Evolutionary conservation across 345 rosid species (phyloP).

Genomic region (Eucalyptus coolabah): DNA sequence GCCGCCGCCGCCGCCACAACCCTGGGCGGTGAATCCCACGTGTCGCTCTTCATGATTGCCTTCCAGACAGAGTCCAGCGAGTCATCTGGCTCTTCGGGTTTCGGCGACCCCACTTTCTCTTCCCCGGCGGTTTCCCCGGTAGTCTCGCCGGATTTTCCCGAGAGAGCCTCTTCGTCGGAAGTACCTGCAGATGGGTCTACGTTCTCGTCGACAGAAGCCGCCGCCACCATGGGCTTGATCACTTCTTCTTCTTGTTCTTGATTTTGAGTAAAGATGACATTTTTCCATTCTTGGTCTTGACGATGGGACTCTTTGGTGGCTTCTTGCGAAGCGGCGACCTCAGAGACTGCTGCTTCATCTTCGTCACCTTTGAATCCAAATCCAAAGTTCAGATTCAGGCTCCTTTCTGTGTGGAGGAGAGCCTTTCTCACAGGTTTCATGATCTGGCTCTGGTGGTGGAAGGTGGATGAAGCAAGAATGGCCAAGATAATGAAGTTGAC

Average conservation of each 20-base stretch:
- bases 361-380: background rate
- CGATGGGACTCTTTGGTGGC: background rate
- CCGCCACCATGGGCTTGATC: background rate
- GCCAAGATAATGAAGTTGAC: slow-evolving; percentile 33
- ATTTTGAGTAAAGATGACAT: background rate
- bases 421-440: background rate
- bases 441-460: background rate
- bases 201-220: background rate
- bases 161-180: background rate
- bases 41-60: slow-evolving; percentile 29
- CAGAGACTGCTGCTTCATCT: background rate
- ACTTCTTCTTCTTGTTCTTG: background rate
- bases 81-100: background rate
- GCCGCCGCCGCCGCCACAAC: background rate
- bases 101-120: background rate
- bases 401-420: background rate
- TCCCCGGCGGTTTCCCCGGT: background rate
- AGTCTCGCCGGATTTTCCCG: background rate
- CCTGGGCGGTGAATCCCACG: slow-evolving; percentile 20
- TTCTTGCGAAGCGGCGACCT: background rate
- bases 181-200: background rate
- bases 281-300: background rate
- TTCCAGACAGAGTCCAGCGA: slow-evolving; percentile 35
- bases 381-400: background rate
- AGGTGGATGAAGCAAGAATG: slow-evolving; percentile 23